These are phyloP conservation scores for Colletotrichum chlorophyti DNA, from an alignment of 2,329 filamentous ascomycete species.

Conservation along the genomic window DNA sequence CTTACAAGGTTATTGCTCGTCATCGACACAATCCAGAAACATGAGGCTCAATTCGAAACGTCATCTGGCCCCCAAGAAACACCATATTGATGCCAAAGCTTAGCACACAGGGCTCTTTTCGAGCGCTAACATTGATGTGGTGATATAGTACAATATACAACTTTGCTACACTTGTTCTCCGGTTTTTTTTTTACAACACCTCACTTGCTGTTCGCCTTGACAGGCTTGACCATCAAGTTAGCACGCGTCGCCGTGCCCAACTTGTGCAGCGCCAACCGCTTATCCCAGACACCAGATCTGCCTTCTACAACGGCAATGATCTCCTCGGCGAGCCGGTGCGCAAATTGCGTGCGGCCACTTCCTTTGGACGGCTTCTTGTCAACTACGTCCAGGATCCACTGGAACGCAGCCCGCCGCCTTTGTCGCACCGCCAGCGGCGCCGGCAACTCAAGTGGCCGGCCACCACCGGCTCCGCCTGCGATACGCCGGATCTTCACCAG, in stretches of 20 bases:
- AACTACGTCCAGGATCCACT: conserved; percentile 89
- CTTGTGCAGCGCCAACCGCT: conserved; percentile 80
- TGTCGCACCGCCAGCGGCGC: conserved; percentile 77
- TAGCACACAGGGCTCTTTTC: conserved; percentile 2
- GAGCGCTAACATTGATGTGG: conserved; percentile 10
- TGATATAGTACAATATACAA: conserved; percentile 30
- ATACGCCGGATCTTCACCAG: conserved; percentile 80
- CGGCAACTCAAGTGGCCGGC: conserved; percentile 82
- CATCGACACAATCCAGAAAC: no score
- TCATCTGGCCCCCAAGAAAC: no score
- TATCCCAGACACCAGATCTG: conserved; percentile 83
- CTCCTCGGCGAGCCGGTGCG: conserved; percentile 83
- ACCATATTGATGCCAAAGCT: no score
- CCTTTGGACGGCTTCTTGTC: conserved; percentile 77
- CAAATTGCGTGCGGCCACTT: conserved; percentile 75
- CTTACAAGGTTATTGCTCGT: no score
- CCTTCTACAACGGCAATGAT: conserved; percentile 89
- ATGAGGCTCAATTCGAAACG: no score
- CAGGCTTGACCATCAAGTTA: conserved; percentile 63
- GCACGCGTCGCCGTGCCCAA: conserved; percentile 78
- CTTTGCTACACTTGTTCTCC: conserved; percentile 24
- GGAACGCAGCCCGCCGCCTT: conserved; percentile 78
- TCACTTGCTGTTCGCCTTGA: conserved; percentile 42
- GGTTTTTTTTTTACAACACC: background rate
- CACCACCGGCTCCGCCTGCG: conserved; percentile 84